Base-by-base conservation (phyloP, 2,329 filamentous ascomycete species). In the Phoma sp. region DNA sequence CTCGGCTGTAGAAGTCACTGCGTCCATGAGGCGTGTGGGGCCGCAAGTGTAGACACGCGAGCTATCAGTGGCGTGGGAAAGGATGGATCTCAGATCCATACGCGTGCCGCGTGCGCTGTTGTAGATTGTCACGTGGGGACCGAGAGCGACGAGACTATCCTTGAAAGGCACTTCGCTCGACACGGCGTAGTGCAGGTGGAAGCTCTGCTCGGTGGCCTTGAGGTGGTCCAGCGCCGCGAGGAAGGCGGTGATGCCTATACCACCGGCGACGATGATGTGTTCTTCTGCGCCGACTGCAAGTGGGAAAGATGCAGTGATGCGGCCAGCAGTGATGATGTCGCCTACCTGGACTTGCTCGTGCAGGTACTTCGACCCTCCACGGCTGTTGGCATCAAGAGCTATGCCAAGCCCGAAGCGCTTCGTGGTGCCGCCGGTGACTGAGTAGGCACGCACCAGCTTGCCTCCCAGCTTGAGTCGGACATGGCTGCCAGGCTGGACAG, bases 201-300 rank as follows among this genome's bases (percentile, higher is more conserved):
- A 80, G 51, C 80, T 79, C 67, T 70, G 57, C n/a, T 60, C 57
- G 2, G 59, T 49, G 2, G 41, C 32, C 5, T 67, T 47, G 10
- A 75, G 67, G 10, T 67, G 57, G 43, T 80, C 71, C 3, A 84
- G 65, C 23, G 85, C 73, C 0, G 75, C 63, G 7, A 89, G 64
- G 58, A 89, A 89, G 0, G 86, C 86, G 1, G 87, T 89, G 57
- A 89, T 82, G 0, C 86, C 87, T 27, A 89, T 84, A 0, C 86
- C 87, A 8, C 83, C 86, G 0, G 80, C 84, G 27, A 89, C 81
- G 62, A 88, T 84, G 35, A 89, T 76, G 58, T 88, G 86, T 44
- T 82, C 78, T 58, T 82, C 84, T 7, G 83, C 83, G 1, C 78
- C 72, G 2, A 54, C 65, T 0, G 74, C 75, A 2, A 79, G 69